Evolutionary conservation across 2,329 filamentous ascomycete species (phyloP), one percentile per base, ranked within the genome.

Genomic region (Cercospora nicotianae): DNA sequence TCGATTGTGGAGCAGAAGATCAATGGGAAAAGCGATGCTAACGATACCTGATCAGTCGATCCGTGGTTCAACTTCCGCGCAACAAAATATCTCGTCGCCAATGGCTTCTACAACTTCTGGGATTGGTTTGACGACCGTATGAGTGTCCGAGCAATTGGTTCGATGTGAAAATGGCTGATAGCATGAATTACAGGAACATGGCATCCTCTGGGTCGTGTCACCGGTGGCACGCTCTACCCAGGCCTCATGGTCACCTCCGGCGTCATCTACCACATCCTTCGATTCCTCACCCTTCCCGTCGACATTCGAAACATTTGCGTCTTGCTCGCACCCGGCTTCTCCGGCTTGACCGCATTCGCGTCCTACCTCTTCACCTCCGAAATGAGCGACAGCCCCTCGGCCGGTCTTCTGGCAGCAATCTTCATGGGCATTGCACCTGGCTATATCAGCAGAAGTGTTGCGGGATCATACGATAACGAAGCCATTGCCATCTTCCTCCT

Each of bases 41-140:
- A 59, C 31, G 20, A 61, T 45, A 67, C 8, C 9, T 30, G 61
- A 33, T 16, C 70, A 99, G 94, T 99, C 83, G 95, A 99, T 83
- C 95, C 95, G 39, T 99, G 95, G 95, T 99, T 99, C 85, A 99
- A 99, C 83, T 99, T 99, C 83, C 88, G 95, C 81, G 95, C 95
- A 73, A 98, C 95, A 66, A 98, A 98, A 83, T 98, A 99, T 78
- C 88, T 99, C 65, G 92, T 99, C 65, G 88, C 94, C 78, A 89
- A 99, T 89, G 95, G 95, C 76, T 98, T 99, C 84, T 96, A 97
- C 82, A 93, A 91, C 81, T 99, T 99, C 80, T 99, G 95, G 95
- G 94, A 99, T 81, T 99, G 95, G 95, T 99, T 99, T 79, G 95
- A 99, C 82, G 95, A 99, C 85, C 90, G 95, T 90, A 85, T 72